phyloP scores from a whole-genome alignment of 2,329 filamentous ascomycete genomes.

The Cladosporium sp. region DNA sequence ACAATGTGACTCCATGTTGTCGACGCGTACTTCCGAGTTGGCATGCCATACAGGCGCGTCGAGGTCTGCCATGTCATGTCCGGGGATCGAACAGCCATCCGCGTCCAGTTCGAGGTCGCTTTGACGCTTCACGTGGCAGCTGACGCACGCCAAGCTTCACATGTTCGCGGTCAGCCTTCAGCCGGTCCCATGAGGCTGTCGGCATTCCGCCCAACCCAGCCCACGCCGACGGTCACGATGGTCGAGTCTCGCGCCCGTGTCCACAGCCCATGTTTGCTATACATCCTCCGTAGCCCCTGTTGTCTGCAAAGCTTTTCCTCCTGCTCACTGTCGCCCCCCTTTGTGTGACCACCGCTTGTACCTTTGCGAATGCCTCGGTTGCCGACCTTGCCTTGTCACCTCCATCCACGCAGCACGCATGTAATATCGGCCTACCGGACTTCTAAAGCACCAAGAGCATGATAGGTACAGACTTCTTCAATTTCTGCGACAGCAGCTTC shows the following conservation, averaged over 20 bases:
- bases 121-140: background rate
- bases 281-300: background rate
- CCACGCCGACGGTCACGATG: constrained; percentile 6
- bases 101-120: too few relatives aligned
- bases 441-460: background rate
- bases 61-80: too few relatives aligned
- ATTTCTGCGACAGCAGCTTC: background rate
- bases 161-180: too few relatives aligned
- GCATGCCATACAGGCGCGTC: too few relatives aligned
- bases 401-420: constrained; percentile 1
- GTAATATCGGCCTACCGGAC: background rate
- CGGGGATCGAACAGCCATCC: too few relatives aligned
- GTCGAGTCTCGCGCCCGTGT: constrained; percentile 3
- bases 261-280: background rate
- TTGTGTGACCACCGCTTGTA: background rate
- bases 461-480: constrained; percentile 6
- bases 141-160: background rate
- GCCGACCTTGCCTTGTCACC: background rate
- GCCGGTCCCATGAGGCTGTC: background rate
- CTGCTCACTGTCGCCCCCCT: background rate
- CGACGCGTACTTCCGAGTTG: too few relatives aligned
- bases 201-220: background rate
- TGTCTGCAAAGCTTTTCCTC: background rate
- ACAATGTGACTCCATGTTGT: too few relatives aligned
- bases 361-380: background rate